phyloP scores from a whole-genome alignment of 1,139 yeast species.

The Geotrichum fermentans region DNA sequence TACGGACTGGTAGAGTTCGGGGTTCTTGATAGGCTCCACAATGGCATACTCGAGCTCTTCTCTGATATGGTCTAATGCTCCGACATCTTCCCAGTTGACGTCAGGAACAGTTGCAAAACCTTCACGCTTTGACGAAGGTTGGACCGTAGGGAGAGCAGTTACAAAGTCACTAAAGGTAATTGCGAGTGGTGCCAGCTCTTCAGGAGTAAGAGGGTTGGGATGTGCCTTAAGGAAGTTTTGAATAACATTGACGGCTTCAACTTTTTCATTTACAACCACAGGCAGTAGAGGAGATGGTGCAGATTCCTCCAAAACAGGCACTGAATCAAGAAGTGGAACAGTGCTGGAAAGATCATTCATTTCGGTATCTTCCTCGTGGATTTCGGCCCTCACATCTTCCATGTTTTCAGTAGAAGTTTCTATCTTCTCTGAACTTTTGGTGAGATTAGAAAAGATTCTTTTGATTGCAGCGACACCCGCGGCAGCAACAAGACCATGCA shows the following conservation, averaged over 20 bases:
- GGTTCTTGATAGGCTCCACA: conserved; percentile 92
- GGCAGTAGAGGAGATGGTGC: background rate
- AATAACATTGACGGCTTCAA: conserved; percentile 51
- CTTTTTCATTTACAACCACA: conserved; percentile 28
- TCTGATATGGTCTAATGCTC: conserved; percentile 75
- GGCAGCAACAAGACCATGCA: conserved; percentile 88
- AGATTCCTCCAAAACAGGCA: background rate
- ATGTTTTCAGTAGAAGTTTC: conserved; percentile 14
- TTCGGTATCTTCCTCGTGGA: conserved; percentile 21
- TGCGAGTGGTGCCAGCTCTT: conserved; percentile 67
- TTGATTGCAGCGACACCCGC: conserved; percentile 95
- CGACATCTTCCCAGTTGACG: conserved; percentile 92
- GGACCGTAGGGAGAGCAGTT: conserved; percentile 83
- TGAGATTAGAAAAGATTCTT: conserved; percentile 55
- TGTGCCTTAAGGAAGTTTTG: conserved; percentile 67
- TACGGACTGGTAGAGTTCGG: conserved; percentile 81
- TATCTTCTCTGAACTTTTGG: background rate
- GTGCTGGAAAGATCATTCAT: conserved; percentile 4
- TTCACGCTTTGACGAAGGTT: conserved; percentile 96
- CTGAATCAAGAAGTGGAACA: background rate
- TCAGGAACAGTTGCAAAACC: conserved; percentile 99
- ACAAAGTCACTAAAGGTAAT: conserved; percentile 77
- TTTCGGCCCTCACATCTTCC: conserved; percentile 19
- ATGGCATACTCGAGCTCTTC: conserved; percentile 95
- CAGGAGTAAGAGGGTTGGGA: conserved; percentile 71